Conservation (phyloP, 495 filamentous ascomycete genomes). For the Xylaria curta region DNA sequence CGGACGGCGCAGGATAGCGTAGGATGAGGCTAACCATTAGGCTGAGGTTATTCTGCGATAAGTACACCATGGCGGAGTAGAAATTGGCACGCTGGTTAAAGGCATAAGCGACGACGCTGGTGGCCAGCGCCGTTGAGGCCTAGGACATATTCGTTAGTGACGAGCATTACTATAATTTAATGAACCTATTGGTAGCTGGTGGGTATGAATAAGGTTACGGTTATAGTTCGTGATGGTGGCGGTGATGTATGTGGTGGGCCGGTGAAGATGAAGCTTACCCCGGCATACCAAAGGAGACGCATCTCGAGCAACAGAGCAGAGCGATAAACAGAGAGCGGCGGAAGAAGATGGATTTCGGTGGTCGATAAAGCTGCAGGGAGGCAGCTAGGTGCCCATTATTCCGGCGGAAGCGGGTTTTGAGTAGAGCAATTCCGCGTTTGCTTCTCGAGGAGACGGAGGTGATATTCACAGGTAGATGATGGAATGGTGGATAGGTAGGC, state of each 20-base stretch:
- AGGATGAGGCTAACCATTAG: slow-evolving; percentile 70
- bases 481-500: not conserved
- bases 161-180: not conserved
- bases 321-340: not conserved
- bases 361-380: slow-evolving; percentile 36
- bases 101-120: slow-evolving; percentile 82
- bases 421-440: slow-evolving; percentile 8
- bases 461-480: not conserved
- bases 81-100: slow-evolving; percentile 96
- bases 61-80: slow-evolving; percentile 95
- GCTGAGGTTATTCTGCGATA: slow-evolving; percentile 93
- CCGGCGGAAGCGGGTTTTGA: slow-evolving; percentile 13
- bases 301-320: slow-evolving; percentile 44
- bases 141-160: slow-evolving; percentile 41
- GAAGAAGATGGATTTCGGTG: slow-evolving; percentile 17
- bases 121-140: slow-evolving; percentile 80
- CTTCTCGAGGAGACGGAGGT: slow-evolving; percentile 11
- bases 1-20: not conserved
- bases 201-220: not conserved
- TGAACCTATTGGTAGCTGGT: not conserved
- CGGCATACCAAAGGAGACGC: slow-evolving; percentile 63
- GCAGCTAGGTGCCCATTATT: slow-evolving; percentile 39
- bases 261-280: slow-evolving; percentile 51
- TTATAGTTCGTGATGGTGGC: not conserved
- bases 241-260: slow-evolving; percentile 23